Evolutionary conservation across 805 yeast species (phyloP).

Genomic region (Blastobotrys attinorum): DNA sequence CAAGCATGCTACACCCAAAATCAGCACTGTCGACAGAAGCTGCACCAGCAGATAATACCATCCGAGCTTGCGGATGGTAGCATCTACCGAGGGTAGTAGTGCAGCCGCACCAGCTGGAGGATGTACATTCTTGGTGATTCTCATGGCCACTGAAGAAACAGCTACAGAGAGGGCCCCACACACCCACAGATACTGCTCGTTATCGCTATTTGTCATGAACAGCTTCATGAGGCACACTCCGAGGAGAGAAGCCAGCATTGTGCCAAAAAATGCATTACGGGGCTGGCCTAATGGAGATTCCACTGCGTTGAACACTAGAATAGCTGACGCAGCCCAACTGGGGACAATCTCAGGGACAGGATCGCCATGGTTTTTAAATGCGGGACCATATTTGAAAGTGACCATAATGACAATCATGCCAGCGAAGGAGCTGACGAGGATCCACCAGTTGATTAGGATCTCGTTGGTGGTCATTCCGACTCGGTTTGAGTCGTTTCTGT

Average conservation of each 20-base stretch:
- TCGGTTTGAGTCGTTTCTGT: constrained; percentile 4
- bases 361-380: constrained; percentile 19
- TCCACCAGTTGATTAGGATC: constrained; percentile 2
- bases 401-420: constrained; percentile 22
- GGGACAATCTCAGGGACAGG: constrained; percentile 26
- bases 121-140: constrained; percentile 48
- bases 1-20: constrained; percentile 43
- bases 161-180: constrained; percentile 53
- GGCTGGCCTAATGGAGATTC: constrained; percentile 60
- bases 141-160: constrained; percentile 45
- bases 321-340: constrained; percentile 51
- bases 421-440: constrained; percentile 15
- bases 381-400: constrained; percentile 19
- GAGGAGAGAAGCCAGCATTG: constrained; percentile 42
- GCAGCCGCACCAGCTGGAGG: constrained; percentile 74
- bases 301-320: constrained; percentile 48
- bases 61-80: constrained; percentile 39
- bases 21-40: constrained; percentile 40
- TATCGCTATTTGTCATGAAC: constrained; percentile 38
- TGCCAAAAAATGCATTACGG: constrained; percentile 49
- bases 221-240: constrained; percentile 50
- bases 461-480: not conserved
- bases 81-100: constrained; percentile 45
- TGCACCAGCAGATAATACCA: constrained; percentile 62
- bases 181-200: constrained; percentile 45